phyloP scores from a whole-genome alignment of 768 basidiomycete genomes.

The Kwoniella europaea region DNA sequence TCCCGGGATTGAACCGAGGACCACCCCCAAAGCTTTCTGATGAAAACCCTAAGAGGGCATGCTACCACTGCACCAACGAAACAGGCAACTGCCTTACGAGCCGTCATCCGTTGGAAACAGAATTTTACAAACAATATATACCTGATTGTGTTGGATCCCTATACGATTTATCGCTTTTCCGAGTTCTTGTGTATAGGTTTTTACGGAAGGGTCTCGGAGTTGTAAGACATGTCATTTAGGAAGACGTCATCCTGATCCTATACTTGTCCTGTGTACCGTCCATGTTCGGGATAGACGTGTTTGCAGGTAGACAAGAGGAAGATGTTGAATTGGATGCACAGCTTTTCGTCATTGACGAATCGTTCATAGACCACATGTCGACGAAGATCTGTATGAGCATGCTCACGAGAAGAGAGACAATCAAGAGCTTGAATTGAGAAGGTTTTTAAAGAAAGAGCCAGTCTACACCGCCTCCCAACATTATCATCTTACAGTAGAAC shows the following conservation, averaged over 20 bases:
- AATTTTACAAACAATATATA: no score
- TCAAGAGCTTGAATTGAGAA: neutral
- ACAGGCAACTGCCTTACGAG: constrained; percentile 26
- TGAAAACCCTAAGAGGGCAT: constrained; percentile 34
- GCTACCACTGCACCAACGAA: constrained; percentile 34
- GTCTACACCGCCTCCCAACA: neutral
- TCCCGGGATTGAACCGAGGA: constrained; percentile 34
- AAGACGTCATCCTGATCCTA: neutral
- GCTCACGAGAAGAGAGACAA: no score
- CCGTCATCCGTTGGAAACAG: constrained; percentile 12
- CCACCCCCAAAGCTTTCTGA: constrained; percentile 29
- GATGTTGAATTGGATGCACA: neutral
- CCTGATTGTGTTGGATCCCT: no score
- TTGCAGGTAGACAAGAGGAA: neutral
- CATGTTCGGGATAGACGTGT: no score
- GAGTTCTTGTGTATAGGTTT: no score
- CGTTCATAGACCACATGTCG: no score
- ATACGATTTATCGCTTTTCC: no score
- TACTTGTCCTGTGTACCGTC: no score
- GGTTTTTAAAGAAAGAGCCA: neutral
- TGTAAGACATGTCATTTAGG: no score
- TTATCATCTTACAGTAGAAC: neutral
- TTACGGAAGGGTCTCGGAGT: no score
- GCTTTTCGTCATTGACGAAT: neutral
- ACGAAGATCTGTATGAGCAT: no score